Evolutionary conservation across 2,329 filamentous ascomycete species (phyloP).

Genomic region (Chrysoporthe austroafricana): DNA sequence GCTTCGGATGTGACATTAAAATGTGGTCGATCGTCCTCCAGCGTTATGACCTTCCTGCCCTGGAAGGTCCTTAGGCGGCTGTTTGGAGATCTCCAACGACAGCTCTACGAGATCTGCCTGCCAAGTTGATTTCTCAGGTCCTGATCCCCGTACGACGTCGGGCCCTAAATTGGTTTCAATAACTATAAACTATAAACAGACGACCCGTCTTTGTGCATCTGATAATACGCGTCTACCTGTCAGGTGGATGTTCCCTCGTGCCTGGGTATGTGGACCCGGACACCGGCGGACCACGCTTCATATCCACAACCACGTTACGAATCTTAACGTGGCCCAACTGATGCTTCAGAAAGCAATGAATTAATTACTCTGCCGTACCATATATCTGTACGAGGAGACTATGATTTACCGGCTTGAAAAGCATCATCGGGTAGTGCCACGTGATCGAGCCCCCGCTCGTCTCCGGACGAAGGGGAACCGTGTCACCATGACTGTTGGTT

Average conservation of each 20-base stretch:
- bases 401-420: too few species aligned
- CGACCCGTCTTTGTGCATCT: neutral
- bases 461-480: too few species aligned
- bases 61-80: conserved; percentile 20
- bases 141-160: neutral
- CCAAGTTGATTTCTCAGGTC: neutral
- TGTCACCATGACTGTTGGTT: too few species aligned
- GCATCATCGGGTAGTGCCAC: too few species aligned
- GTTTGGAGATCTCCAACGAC: conserved; percentile 15
- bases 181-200: neutral
- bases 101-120: neutral
- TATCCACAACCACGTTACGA: too few species aligned
- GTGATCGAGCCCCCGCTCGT: too few species aligned
- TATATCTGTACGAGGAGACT: too few species aligned
- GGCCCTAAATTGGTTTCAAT: neutral
- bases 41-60: conserved; percentile 22
- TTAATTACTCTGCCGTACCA: too few species aligned
- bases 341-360: too few species aligned
- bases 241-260: neutral
- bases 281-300: too few species aligned
- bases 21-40: conserved; percentile 6
- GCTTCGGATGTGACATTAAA: conserved; percentile 15
- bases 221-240: neutral
- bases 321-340: too few species aligned
- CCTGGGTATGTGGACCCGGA: too few species aligned